phyloP scores from a whole-genome alignment of 176 grass and related monocot genomes.

The Ensete ventricosum region DNA sequence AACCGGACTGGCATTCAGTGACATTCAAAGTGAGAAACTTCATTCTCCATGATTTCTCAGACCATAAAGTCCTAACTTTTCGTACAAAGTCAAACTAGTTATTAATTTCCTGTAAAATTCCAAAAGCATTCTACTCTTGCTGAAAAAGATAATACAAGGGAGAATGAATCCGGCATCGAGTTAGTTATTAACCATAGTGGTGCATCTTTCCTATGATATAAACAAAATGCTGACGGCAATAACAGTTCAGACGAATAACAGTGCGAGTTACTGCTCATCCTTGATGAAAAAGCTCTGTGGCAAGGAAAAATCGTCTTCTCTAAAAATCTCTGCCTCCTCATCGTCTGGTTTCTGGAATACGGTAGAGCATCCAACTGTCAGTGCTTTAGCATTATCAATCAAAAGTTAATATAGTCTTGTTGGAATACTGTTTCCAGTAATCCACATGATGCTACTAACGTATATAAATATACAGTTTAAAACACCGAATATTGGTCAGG shows the following conservation, averaged over 20 bases:
- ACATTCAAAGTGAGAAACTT: too few species aligned
- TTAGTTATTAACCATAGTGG: background rate
- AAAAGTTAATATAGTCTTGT: background rate
- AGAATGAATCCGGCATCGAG: background rate
- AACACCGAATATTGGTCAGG: too few species aligned
- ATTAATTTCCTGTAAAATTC: background rate
- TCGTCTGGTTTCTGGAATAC: slow-evolving; percentile 67
- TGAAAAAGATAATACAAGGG: background rate
- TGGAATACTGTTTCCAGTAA: background rate
- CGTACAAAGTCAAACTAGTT: background rate
- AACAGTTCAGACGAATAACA: background rate
- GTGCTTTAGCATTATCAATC: background rate
- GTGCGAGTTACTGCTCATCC: slow-evolving; percentile 43
- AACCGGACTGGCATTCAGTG: too few species aligned
- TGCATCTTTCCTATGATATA: background rate
- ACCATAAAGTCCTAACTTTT: background rate
- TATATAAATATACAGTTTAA: too few species aligned
- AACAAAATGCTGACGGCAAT: background rate
- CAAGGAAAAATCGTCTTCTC: slow-evolving; percentile 73
- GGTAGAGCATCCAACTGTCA: background rate
- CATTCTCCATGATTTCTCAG: background rate
- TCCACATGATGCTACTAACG: background rate
- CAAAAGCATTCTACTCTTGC: background rate
- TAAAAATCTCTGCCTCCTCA: slow-evolving; percentile 61
- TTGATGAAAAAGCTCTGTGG: slow-evolving; percentile 49